These are phyloP conservation scores for Calophaca sinica DNA, from an alignment of 306 rosid species.

Conservation along the genomic window DNA sequence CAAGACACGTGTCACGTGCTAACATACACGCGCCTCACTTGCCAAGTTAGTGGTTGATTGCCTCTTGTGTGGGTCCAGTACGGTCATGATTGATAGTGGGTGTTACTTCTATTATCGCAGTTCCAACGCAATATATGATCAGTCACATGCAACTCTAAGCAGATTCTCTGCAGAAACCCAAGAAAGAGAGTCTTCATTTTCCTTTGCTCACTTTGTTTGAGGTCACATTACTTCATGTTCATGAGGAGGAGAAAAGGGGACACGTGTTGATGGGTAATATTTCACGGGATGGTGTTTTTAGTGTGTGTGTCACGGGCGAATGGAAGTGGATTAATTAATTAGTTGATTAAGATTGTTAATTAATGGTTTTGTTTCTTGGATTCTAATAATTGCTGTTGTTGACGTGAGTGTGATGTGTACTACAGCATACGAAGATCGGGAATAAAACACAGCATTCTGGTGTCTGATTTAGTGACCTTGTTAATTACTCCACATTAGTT, in stretches of 20 bases:
- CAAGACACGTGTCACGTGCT: conserved; percentile 48
- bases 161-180: conserved; percentile 50
- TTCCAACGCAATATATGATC: conserved; percentile 48
- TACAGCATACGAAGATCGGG: conserved; percentile 42
- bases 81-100: conserved; percentile 11
- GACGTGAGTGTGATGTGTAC: conserved; percentile 14
- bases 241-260: background rate
- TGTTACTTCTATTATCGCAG: conserved; percentile 14
- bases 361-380: conserved; percentile 29
- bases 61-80: conserved; percentile 7
- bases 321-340: background rate
- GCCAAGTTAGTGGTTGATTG: conserved; percentile 32
- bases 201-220: background rate
- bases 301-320: conserved; percentile 64
- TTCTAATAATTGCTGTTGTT: conserved; percentile 22
- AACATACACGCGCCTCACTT: conserved; percentile 22
- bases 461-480: conserved; percentile 27
- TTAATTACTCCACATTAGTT: conserved; percentile 4
- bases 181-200: background rate
- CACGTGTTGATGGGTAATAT: conserved; percentile 55
- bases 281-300: conserved; percentile 65
- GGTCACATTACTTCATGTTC: background rate
- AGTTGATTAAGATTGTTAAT: conserved; percentile 25
- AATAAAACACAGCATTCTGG: conserved; percentile 45
- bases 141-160: conserved; percentile 63